Evolutionary conservation across 768 basidiomycete species (phyloP).

Genomic region (Russula dissimulans): DNA sequence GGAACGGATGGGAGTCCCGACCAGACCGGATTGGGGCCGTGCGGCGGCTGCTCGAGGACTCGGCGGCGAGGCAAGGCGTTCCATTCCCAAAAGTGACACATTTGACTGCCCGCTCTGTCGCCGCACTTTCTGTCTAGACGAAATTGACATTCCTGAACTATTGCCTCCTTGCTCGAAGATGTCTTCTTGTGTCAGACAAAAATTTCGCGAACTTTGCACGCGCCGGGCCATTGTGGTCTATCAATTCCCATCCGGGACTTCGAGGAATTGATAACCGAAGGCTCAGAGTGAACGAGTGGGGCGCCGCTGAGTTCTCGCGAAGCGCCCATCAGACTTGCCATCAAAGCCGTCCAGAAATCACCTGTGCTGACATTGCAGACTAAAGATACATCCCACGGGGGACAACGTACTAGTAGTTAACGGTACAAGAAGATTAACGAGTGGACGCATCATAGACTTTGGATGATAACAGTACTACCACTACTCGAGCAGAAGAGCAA

Average conservation of each 20-base stretch:
- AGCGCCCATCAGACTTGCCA: not conserved
- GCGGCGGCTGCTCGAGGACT: slow-evolving; percentile 30
- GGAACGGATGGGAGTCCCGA: slow-evolving; percentile 29
- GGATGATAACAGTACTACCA: not conserved
- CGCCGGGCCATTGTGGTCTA: not conserved
- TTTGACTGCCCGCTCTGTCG: not conserved
- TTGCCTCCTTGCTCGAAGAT: not conserved
- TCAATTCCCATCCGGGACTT: not conserved
- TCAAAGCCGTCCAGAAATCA: not conserved
- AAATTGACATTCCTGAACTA: not conserved
- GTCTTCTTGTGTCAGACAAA: not conserved
- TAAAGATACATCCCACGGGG: slow-evolving; percentile 4
- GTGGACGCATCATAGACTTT: slow-evolving; percentile 1
- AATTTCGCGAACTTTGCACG: not conserved
- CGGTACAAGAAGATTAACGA: slow-evolving; percentile 9
- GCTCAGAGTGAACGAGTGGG: not conserved
- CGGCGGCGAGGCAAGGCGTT: slow-evolving; percentile 31
- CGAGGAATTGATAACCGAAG: not conserved
- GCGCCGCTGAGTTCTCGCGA: slow-evolving; percentile 12
- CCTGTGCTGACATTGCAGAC: not conserved
- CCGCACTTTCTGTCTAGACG: not conserved
- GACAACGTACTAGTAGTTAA: not conserved
- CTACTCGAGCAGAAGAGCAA: not conserved
- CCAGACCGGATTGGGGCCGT: slow-evolving; percentile 31
- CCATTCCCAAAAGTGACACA: slow-evolving; percentile 17